phyloP scores from a whole-genome alignment of 345 rosid genomes.

The Dimocarpus longan region DNA sequence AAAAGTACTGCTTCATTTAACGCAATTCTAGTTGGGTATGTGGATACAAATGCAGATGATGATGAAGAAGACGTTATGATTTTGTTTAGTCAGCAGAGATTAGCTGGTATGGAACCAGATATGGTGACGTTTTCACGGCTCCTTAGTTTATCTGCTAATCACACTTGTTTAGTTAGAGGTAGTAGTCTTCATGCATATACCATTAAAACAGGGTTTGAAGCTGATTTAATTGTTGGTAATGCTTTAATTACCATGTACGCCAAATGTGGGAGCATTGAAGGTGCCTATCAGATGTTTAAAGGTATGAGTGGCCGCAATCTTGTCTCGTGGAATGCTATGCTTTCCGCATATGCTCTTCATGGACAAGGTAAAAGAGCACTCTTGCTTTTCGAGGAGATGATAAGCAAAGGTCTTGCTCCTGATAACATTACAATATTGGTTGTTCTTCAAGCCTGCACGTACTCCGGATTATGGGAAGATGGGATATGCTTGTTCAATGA shows the following conservation, averaged over 20 bases:
- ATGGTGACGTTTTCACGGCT: conserved; percentile 35
- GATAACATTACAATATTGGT: conserved; percentile 32
- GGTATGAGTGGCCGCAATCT: conserved; percentile 19
- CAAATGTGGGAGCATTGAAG: conserved; percentile 35
- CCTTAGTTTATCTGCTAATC: conserved; percentile 31
- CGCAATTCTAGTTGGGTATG: conserved; percentile 34
- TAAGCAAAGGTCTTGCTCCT: conserved; percentile 23
- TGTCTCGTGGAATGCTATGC: conserved; percentile 44
- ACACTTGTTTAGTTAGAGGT: conserved; percentile 32
- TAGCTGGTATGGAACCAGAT: conserved; percentile 27
- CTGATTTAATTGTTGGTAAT: conserved; percentile 24
- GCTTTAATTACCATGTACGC: conserved; percentile 41
- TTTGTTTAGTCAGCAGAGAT: conserved; percentile 29
- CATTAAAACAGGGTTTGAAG: conserved; percentile 33
- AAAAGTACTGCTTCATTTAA: conserved; percentile 27
- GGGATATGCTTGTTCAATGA: conserved; percentile 29
- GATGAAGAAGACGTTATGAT: conserved; percentile 30
- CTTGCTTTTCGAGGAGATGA: conserved; percentile 32
- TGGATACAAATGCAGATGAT: conserved; percentile 18
- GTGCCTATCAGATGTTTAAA: conserved; percentile 27
- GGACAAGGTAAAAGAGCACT: conserved; percentile 34
- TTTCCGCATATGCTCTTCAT: conserved; percentile 38
- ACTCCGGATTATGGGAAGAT: conserved; percentile 32
- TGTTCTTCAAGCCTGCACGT: conserved; percentile 39
- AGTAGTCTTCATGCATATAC: conserved; percentile 33